Evolutionary conservation across 108 stramenopile species (phyloP), one percentile per base, ranked within the genome.

Genomic region (Schizochytrium sp.): DNA sequence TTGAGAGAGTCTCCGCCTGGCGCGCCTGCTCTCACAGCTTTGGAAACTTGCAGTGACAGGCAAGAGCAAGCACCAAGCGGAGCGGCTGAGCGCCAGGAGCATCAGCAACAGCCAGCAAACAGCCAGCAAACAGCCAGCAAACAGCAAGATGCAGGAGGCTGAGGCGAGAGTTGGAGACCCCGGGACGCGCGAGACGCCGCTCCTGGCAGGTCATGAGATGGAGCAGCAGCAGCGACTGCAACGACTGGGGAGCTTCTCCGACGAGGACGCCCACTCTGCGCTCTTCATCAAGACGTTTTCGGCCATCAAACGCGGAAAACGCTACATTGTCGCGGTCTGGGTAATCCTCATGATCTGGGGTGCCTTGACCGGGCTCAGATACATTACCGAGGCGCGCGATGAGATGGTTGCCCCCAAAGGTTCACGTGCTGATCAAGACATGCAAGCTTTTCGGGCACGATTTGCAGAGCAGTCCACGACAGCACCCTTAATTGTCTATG

Each of bases 371-470:
- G 76, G 76, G 76, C 48, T 83, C 28, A 47, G 76, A 45, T 83
- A 83, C 76, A 83, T 83, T 45, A 83, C 45, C 14, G 76, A 83
- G 76, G 76, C 76, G 45, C 76, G 76, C 76, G 76, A 83, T 23
- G 48, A 83, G 76, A 53, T 53, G 48, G 12, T 23, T 34, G 76
- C 76, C 6, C 76, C 76, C 48, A 53, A 47, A 16, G 76, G 76
- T 18, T 83, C 76, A 6, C 48, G 45, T 6, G 76, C 76, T 12
- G 76, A 47, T 34, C 45, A 6, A 12, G 76, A 83, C 51, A 53
- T 45, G 12, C n/a, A 12, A 45, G 76, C 45, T 12, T 83, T 83
- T 4, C n/a, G 48, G 19, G 48, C n/a, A 12, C 19, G 51, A 6
- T 83, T 83, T 34, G 51, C 45, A 6, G 76, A 21, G 76, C 76